Evolutionary conservation across 768 basidiomycete species (phyloP).

Genomic region (Trametes cingulata): DNA sequence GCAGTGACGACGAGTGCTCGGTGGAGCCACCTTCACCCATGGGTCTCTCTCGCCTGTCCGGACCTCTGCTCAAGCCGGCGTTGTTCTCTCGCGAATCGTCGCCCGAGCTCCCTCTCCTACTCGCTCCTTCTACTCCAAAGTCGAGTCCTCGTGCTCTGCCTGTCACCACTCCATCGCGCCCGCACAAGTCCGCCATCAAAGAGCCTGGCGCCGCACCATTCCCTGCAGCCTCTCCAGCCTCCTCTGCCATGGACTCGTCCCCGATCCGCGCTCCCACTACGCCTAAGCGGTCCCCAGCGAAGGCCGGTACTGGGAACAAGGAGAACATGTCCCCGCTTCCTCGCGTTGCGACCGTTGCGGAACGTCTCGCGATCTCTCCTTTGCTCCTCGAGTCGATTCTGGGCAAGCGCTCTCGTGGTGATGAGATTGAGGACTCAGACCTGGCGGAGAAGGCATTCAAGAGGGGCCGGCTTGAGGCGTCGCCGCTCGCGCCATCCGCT

Average conservation of each 20-base stretch:
- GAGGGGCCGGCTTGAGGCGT: conserved; percentile 16
- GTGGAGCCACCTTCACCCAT: conserved; percentile 6
- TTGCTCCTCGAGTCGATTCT: conserved; percentile 47
- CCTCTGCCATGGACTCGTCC: not conserved
- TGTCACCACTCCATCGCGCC: not conserved
- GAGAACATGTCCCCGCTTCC: conserved; percentile 57
- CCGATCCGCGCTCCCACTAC: conserved; percentile 17
- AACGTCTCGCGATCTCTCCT: conserved; percentile 47
- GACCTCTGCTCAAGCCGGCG: not conserved
- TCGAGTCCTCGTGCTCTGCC: not conserved
- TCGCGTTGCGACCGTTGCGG: conserved; percentile 41
- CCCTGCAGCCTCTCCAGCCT: not conserved
- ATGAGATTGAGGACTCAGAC: conserved; percentile 24
- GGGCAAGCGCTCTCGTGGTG: conserved; percentile 36
- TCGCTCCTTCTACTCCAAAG: conserved; percentile 18
- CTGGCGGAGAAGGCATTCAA: conserved; percentile 17
- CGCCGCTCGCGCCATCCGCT: conserved; percentile 8
- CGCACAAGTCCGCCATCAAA: not conserved
- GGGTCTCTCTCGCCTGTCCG: conserved; percentile 6
- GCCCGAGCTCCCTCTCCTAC: not conserved
- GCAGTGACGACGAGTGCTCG: conserved; percentile 12
- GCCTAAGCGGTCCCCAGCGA: conserved; percentile 18
- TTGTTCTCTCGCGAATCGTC: not conserved
- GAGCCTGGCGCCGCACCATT: not conserved
- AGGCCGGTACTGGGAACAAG: conserved; percentile 44